Percentiles rank a stretch among this genome's conserved stretches.
These are phyloP conservation scores for Apiotrichum laibachii DNA, from an alignment of 1,284 basidiomycete genomes.

Conservation along the genomic window DNA sequence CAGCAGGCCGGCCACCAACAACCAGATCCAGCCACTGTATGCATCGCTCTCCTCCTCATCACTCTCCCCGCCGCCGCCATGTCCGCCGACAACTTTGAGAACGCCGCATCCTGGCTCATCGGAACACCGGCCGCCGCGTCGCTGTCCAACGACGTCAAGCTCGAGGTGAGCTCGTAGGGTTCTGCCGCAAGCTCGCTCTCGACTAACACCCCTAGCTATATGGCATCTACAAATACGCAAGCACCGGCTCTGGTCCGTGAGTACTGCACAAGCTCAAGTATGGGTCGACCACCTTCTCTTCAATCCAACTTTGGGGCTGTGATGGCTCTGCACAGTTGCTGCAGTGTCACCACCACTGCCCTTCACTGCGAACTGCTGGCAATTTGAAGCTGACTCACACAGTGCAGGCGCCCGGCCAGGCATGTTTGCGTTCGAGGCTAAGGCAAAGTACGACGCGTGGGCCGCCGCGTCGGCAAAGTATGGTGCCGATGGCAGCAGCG, in stretches of 20 bases:
- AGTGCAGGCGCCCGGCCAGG: conserved; percentile 67
- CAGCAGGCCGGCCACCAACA: too few species aligned
- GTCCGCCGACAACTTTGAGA: conserved; percentile 21
- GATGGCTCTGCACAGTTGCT: too few species aligned
- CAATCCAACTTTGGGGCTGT: too few species aligned
- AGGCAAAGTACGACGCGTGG: conserved; percentile 90
- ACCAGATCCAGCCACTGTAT: too few species aligned
- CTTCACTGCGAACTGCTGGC: not conserved
- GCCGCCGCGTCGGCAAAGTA: conserved; percentile 28
- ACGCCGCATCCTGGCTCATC: conserved; percentile 38
- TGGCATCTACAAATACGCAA: conserved; percentile 76
- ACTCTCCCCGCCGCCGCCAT: not conserved
- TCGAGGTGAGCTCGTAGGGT: conserved; percentile 35
- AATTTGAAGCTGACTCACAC: conserved; percentile 1
- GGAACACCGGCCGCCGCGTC: conserved; percentile 29
- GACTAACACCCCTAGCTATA: conserved; percentile 62
- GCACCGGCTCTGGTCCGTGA: conserved; percentile 44
- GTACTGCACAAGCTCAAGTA: conserved; percentile 13
- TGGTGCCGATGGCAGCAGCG: conserved; percentile 54
- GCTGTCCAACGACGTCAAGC: conserved; percentile 38
- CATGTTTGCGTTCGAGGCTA: conserved; percentile 72
- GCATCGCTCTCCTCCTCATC: too few species aligned
- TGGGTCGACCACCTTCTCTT: too few species aligned
- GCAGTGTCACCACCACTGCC: too few species aligned
- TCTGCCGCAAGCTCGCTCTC: not conserved